Base-by-base conservation (phyloP, 2,329 filamentous ascomycete species). In the Aspergillus amoenus region DNA sequence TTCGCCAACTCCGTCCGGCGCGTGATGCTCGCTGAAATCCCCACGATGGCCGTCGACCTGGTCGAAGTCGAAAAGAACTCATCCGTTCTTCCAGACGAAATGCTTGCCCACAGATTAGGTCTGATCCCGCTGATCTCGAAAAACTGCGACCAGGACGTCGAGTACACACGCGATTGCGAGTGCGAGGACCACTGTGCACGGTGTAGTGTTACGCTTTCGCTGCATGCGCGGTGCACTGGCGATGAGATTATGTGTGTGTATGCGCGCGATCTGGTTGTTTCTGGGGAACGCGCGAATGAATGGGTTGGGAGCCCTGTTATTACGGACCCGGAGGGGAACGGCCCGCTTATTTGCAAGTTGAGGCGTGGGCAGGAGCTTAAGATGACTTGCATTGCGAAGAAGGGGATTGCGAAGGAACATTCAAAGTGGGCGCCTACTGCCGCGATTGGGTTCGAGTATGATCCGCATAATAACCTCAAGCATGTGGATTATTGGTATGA, bases 381-480 rank as follows among this genome's bases (percentile, higher is more conserved):
- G 73, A 85, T 99, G 70, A 90, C 85, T 60, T 97, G 93, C 72
- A 89, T 97, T 64, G 94, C 93, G 50, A 97, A 96, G 82, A 97
- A 97, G 82, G 94, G 94, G 1, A 97, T 97, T 63, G 93, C 93
- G 39, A 99, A 99, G 81, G 94, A 99, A 75, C 94, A 99, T 76
- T 91, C 94, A 9, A 99, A 99, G 76, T 99, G 94, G 94, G 90
- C 91, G 68, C 93, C 94, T 2, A 93, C 90, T 37, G 84, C 92
- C 41, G 94, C 94, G 3, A 88, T 99, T 41, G 93, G 91, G 22
- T 99, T 99, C 72, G 94, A 99, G 76, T 99, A 99, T 75, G 94
- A 99, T 73, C 94, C 94, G 59, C 90, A 95, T 75, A 99, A 99
- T 79, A 97, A 96, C 78, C 80, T 99, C 64, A 85, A 88, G 64